Base-by-base conservation (phyloP, 2,329 filamentous ascomycete genomes). In the Colletotrichum viniferum region DNA sequence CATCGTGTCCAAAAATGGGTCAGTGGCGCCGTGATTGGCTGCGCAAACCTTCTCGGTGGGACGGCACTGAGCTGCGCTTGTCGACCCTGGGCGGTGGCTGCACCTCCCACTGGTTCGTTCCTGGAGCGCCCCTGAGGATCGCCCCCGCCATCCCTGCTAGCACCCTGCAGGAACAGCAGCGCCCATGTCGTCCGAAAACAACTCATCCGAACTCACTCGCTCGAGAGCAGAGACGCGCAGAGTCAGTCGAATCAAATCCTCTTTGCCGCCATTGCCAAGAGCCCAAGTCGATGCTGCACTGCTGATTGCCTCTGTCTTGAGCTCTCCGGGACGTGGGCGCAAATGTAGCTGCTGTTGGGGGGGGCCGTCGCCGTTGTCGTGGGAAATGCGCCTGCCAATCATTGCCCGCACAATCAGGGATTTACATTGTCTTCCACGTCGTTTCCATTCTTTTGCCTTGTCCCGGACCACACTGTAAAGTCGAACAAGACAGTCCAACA, bases 111-210 rank as follows among this genome's bases (percentile, higher is more conserved):
- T 77, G 73, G 75, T 64, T 76, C 73, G 73, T 77, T 9, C 73
- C 72, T 76, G 74, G 26, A 71, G 43, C 38, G 64, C 68, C 75
- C 73, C 61, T 68, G 75, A 52, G 36, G 68, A 77, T 77, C 75
- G 58, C 75, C 63, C 32, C 30, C 30, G 5, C 10, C 12, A 76
- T 69, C 75, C 75, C 56, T 72, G 73, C 68, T 77, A 75, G 74
- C 52, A 30, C 48, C n/a, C 68, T 75, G 75, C 75, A 77, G 75
- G 75, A 76, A 77, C 75, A 77, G 52, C 75, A 52, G 24, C 60
- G 69, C 32, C 68, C 63, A 58, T 65, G 63, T n/a, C 26, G 69
- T 16, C 30, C 36, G 48, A 52, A 68, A 75, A 75, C 69, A 68
- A 68, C 73, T 68, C 73, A 73, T 68, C 63, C 48, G 58, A 69